Base-by-base conservation (phyloP, 495 filamentous ascomycete species). In the Hypoxylon fragiforme region DNA sequence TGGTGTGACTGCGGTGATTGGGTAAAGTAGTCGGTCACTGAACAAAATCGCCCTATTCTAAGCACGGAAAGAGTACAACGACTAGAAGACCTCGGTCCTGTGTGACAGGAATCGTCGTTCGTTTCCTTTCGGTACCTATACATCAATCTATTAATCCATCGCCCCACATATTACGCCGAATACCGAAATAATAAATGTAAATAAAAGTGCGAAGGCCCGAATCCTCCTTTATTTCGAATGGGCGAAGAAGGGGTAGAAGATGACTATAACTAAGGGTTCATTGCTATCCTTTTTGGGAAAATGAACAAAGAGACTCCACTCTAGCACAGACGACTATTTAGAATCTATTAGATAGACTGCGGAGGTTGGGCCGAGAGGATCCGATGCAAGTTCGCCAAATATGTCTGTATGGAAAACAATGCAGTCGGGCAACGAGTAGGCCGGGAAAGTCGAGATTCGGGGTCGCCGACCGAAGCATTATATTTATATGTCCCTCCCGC, bases 381-480 rank as follows among this genome's bases (percentile, higher is more conserved):
- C 15, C 19, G 41, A 45, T 46, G 35, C 35, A 43, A 37, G 21
- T 41, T 21, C 26, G 18, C 5, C 12, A 16, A 36, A 32, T 32
- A 42, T 24, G 32, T 16, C 20, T 26, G 16, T 37, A n/a, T n/a
- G n/a, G n/a, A n/a, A n/a, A n/a, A n/a, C n/a, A n/a, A 16, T 54
- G 28, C 37, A 49, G 45, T 46, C 36, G 40, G 42, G 57, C 44
- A 41, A 55, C 45, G 14, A 26, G 35, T 32, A 60, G 13, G 18
- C 28, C 16, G 45, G 40, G 22, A 40, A 54, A 14, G 50, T 24
- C 41, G 24, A 34, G 47, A 22, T 42, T 45, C 26, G 57, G n/a
- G 57, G 30, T 60, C 57, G 57, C 40, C 57, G 57, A 60, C 46
- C 40, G 44, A 46, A n/a, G 22, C 26, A 1, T 28, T 45, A 54